Percentiles rank a stretch among this genome's conserved stretches.
phyloP scores from a whole-genome alignment of 2,329 filamentous ascomycete genomes.

The Exserohilum turcica region DNA sequence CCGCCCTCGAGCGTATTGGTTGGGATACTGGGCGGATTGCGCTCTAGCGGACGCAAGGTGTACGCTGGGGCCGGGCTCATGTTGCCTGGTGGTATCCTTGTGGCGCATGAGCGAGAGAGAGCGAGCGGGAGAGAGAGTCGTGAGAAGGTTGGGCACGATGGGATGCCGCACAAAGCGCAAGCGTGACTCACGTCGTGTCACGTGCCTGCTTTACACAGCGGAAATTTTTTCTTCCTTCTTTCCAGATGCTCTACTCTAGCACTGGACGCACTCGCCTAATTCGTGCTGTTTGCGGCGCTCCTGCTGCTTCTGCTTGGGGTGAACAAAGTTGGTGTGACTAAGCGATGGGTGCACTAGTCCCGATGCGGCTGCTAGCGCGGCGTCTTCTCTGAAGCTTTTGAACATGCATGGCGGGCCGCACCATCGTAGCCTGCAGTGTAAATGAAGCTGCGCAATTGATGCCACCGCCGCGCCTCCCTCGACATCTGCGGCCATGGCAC shows the following conservation, averaged over 20 bases:
- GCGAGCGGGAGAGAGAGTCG: not conserved
- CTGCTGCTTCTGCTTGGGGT: constrained; percentile 14
- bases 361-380: constrained; percentile 14
- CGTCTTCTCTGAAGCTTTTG: constrained; percentile 25
- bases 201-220: not conserved
- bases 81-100: not conserved
- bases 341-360: constrained; percentile 21
- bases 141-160: not conserved
- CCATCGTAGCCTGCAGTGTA: constrained; percentile 38
- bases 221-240: not conserved
- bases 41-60: constrained; percentile 59
- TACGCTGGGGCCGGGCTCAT: constrained; percentile 47
- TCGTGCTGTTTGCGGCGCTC: not conserved
- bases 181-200: constrained; percentile 13
- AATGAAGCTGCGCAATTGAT: constrained; percentile 49
- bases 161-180: not conserved
- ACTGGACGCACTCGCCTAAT: not conserved
- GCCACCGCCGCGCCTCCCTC: constrained; percentile 50
- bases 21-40: constrained; percentile 53
- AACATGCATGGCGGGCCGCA: constrained; percentile 7
- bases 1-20: constrained; percentile 59
- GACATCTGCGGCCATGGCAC: constrained; percentile 51
- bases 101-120: no score
- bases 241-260: not conserved
- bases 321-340: constrained; percentile 25